phyloP scores from a whole-genome alignment of 2,329 filamentous ascomycete genomes.

The Pseudohalonectria lignicola region DNA sequence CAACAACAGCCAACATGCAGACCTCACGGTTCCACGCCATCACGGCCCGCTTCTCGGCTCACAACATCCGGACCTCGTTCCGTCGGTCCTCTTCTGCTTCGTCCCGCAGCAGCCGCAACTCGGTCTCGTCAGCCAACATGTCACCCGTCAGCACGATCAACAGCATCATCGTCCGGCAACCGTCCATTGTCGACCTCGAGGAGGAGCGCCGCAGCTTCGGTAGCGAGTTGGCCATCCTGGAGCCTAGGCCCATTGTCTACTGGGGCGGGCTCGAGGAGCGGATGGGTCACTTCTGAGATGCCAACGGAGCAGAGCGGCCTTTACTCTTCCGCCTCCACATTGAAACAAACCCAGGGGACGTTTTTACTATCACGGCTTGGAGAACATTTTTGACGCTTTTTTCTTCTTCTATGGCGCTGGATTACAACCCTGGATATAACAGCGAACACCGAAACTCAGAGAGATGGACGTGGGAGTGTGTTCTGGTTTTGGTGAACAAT shows the following conservation, averaged over 20 bases:
- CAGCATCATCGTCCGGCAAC: slow-evolving; percentile 45
- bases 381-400: no score
- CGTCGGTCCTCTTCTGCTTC: slow-evolving; percentile 30
- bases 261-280: slow-evolving; percentile 54
- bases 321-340: no score
- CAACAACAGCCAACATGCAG: slow-evolving; percentile 26
- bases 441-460: no score
- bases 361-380: no score
- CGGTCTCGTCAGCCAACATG: slow-evolving; percentile 31
- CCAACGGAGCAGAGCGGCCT: neutral
- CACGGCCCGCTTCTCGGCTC: slow-evolving; percentile 31
- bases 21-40: slow-evolving; percentile 37
- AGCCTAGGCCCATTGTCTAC: slow-evolving; percentile 51
- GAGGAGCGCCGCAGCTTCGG: slow-evolving; percentile 43
- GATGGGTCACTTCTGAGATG: slow-evolving; percentile 30
- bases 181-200: slow-evolving; percentile 44
- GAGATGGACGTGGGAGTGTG: no score
- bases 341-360: no score
- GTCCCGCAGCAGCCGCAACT: slow-evolving; percentile 26
- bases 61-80: slow-evolving; percentile 37
- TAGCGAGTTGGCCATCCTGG: slow-evolving; percentile 43
- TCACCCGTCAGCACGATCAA: slow-evolving; percentile 42
- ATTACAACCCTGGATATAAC: no score
- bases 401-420: no score
- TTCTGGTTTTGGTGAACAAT: no score